Base-by-base conservation (phyloP, 2,329 filamentous ascomycete species). In the Epichloe glyceriae region DNA sequence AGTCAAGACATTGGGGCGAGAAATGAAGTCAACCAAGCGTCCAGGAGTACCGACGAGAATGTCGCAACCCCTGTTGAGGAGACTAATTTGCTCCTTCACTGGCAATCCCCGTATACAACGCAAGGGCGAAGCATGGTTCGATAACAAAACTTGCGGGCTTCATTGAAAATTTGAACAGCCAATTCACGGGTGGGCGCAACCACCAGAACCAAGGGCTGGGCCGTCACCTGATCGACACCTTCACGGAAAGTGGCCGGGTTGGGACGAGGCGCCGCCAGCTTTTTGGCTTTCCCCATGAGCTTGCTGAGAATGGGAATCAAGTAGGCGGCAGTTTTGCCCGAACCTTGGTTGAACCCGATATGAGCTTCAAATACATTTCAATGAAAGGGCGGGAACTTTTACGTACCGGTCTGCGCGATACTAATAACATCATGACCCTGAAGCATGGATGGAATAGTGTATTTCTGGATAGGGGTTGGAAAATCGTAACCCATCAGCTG, bases 201-300 rank as follows among this genome's bases (percentile, higher is more conserved):
- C 50, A 98, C 76, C 30, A 97, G 73, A 0, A 97, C 86, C 6
- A 98, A 70, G 4, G 93, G 93, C 72, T 97, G 90, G 7, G 89
- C 91, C 42, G 80, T 79, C 39, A 86, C 78, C 19, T 58, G 61
- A 15, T 72, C 67, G 2, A 67, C 33, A 1, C 69, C 69, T 2
- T 75, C 67, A 11, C 78, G 69, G 60, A 81, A 84, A 0, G 69
- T 73, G 1, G 67, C 65, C 0, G 79, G 73, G 55, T 84, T 82
- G 0, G 90, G 88, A 4, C 90, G 85, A 43, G 81, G 76, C 5
- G 87, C 90, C 1, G 84, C 83, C 6, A 96, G 71, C 68, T 89
- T 90, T 70, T 89, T 93, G 5, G 86, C 88, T 70, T 97, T 97
- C 26, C 93, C 93, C 88, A 97, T 96, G 20, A 98, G 71, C 65